Percentiles rank a stretch among this genome's conserved stretches.
Conservation (phyloP, 2,329 filamentous ascomycete genomes). For the Aurifilum marmelostoma region DNA sequence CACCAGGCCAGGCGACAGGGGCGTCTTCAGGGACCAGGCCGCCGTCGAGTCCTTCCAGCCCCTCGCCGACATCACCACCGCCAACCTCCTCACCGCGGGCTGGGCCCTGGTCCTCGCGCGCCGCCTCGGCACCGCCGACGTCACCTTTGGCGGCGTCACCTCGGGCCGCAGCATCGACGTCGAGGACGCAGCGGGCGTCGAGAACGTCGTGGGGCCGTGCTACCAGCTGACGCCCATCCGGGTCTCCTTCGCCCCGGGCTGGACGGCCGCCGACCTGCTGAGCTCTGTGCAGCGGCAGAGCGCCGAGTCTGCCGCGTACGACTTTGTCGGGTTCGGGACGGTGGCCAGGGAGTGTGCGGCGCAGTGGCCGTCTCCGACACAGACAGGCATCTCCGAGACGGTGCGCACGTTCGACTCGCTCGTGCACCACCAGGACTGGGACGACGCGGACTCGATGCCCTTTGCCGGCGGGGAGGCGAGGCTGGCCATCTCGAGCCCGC, state of each 20-base stretch:
- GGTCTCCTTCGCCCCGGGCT: slow-evolving; percentile 40
- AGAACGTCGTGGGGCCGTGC: slow-evolving; percentile 48
- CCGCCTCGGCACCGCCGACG: slow-evolving; percentile 39
- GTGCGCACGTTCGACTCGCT: slow-evolving; percentile 39
- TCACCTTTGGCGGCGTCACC: slow-evolving; percentile 48
- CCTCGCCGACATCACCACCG: slow-evolving; percentile 44
- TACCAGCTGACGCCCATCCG: slow-evolving; percentile 50
- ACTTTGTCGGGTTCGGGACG: slow-evolving; percentile 40
- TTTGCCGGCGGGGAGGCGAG: slow-evolving; percentile 40
- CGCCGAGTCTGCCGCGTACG: slow-evolving; percentile 37
- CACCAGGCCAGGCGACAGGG: slow-evolving; percentile 14
- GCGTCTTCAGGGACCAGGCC: slow-evolving; percentile 29
- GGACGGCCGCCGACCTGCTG: slow-evolving; percentile 41
- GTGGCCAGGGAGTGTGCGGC: slow-evolving; percentile 41
- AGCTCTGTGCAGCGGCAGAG: slow-evolving; percentile 39
- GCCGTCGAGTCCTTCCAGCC: slow-evolving; percentile 34
- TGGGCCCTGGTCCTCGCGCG: slow-evolving; percentile 47
- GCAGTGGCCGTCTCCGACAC: slow-evolving; percentile 38
- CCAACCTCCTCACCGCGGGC: slow-evolving; percentile 46
- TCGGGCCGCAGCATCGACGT: slow-evolving; percentile 44
- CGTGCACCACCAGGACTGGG: slow-evolving; percentile 44
- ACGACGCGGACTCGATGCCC: slow-evolving; percentile 47
- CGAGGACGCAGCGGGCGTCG: slow-evolving; percentile 40
- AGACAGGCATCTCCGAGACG: too few relatives aligned
- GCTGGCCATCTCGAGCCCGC: slow-evolving; percentile 40